Evolutionary conservation across 768 basidiomycete species (phyloP), one percentile per base, ranked within the genome.

Genomic region (Pilatotrama ljubarskyi): DNA sequence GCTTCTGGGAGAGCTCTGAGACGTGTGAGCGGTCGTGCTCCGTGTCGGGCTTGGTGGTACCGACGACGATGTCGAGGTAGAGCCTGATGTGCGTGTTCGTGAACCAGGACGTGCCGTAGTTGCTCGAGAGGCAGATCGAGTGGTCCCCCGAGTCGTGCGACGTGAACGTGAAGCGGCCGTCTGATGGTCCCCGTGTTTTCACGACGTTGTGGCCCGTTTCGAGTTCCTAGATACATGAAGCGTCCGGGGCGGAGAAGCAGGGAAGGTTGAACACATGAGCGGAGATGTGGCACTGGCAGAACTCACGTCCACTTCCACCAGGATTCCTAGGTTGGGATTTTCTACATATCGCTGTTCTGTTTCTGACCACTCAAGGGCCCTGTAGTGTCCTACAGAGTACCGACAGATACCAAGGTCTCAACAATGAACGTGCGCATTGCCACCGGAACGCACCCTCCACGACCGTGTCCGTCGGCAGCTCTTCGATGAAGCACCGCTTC

Each of bases 71-170:
- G 70, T 98, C 97, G 66, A 99, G 85, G 77, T 98, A 90, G 60
- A 99, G 84, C 46, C 93, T 92, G 62, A 99, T 91, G 73, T 98
- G 95, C 2, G 92, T 85, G 68, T 78, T 82, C 20, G 71, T 63
- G 74, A 91, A 91, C 93, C 92, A 96, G 15, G 91, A 85, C 8
- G 78, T 75, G 26, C 93, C 88, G 75, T 93, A 90, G 73, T 96
- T 96, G 18, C 93, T 91, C 6, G 92, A 92, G 50, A 98, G 84
- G 72, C 97, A 99, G 70, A 99, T 97, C 53, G 91, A 87, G 77
- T 99, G 97, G 78, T 98, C 97, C 48, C 95, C 95, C 26, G 95
- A 83, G 61, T 95, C 93, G 72, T 97, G 94, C 5, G 96, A 97
- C 25, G 97, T 98, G 70, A 99, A 99, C 0, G 97, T 98, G 78